These are phyloP conservation scores for Suillus placidus DNA, from an alignment of 768 basidiomycete genomes.

Conservation along the genomic window DNA sequence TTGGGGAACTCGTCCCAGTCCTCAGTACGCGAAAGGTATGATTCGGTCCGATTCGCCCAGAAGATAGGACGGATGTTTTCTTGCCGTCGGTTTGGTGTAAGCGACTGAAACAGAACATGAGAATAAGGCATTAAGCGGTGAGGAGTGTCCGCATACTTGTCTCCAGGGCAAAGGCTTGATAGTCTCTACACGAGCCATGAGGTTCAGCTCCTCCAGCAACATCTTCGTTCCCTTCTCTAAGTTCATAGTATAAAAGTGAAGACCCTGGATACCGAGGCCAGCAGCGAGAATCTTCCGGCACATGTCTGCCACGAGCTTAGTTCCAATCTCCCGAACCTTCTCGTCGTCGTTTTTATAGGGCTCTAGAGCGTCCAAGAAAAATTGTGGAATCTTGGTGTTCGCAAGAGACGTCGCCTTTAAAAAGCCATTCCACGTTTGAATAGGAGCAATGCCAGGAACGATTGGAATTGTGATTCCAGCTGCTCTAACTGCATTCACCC, in stretches of 20 bases:
- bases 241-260: conserved; percentile 99
- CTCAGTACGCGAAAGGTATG: conserved; percentile 93
- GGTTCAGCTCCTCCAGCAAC: conserved; percentile 88
- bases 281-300: conserved; percentile 83
- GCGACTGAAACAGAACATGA: conserved; percentile 52
- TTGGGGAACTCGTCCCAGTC: conserved; percentile 99
- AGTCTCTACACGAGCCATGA: conserved; percentile 86
- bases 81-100: conserved; percentile 87
- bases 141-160: conserved; percentile 56
- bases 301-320: conserved; percentile 93
- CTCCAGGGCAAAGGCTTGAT: conserved; percentile 98
- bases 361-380: conserved; percentile 74
- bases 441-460: conserved; percentile 92
- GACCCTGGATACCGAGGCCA: conserved; percentile 79
- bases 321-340: conserved; percentile 89
- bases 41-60: conserved; percentile 97
- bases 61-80: conserved; percentile 98
- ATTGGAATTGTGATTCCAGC: conserved; percentile 90
- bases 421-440: conserved; percentile 97
- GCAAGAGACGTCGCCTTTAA: conserved; percentile 78
- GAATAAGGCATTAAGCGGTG: conserved; percentile 17
- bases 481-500: conserved; percentile 82
- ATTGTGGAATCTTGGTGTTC: conserved; percentile 76
- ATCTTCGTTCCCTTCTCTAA: conserved; percentile 94
- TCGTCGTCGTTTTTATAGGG: conserved; percentile 93